phyloP scores from a whole-genome alignment of 208 protist species.

The Crithidia sp. region DNA sequence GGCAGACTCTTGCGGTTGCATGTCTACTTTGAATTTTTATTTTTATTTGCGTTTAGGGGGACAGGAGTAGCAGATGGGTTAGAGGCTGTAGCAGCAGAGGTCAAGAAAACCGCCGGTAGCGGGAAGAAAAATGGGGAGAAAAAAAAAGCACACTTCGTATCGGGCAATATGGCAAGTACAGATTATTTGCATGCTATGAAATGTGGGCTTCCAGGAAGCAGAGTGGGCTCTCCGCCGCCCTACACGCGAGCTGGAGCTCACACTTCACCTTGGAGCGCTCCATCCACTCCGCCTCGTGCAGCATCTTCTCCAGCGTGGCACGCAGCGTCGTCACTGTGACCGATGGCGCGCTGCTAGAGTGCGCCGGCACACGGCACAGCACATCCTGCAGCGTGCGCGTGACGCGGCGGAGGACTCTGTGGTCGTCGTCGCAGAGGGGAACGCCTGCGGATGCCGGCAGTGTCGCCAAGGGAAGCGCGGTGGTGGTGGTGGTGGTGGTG shows the following conservation, averaged over 20 bases:
- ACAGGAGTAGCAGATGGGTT: too few relatives aligned
- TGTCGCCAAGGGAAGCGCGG: background rate
- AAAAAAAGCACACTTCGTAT: background rate
- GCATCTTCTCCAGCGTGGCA: conserved; percentile 34
- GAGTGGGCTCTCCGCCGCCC: background rate
- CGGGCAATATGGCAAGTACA: background rate
- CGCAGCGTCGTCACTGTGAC: background rate
- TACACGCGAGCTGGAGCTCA: conserved; percentile 58
- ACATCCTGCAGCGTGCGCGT: conserved; percentile 1
- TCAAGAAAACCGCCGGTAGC: too few relatives aligned
- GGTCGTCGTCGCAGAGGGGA: conserved; percentile 3
- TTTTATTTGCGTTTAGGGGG: too few relatives aligned
- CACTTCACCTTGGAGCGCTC: conserved; percentile 59
- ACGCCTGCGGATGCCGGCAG: conserved; percentile 6
- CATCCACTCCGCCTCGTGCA: conserved; percentile 66
- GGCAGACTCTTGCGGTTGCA: too few relatives aligned
- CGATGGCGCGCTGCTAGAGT: background rate
- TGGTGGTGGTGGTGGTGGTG: background rate
- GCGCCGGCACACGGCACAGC: background rate
- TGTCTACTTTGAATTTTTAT: too few relatives aligned
- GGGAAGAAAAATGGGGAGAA: background rate
- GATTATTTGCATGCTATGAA: background rate
- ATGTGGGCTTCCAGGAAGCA: conserved; percentile 11
- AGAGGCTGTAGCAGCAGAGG: too few relatives aligned
- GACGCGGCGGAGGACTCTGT: conserved; percentile 20